Evolutionary conservation across 805 yeast genomes (phyloP).

Genomic region (Candida hispaniensis): DNA sequence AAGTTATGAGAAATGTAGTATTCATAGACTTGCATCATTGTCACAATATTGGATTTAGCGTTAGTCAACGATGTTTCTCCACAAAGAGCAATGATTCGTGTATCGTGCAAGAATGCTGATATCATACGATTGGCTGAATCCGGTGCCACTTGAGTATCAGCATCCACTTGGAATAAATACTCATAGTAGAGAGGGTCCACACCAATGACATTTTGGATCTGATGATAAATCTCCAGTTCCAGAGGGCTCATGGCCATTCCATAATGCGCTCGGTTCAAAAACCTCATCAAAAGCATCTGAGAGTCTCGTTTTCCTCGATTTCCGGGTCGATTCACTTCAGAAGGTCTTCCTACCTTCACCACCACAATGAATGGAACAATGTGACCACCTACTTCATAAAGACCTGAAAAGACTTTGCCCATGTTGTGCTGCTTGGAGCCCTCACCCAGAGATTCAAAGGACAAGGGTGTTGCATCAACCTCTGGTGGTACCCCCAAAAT

Average conservation of each 20-base stretch:
- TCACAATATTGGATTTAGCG: slow-evolving; percentile 42
- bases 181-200: slow-evolving; percentile 48
- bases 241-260: slow-evolving; percentile 50
- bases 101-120: slow-evolving; percentile 47
- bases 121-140: slow-evolving; percentile 46
- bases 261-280: slow-evolving; percentile 49
- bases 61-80: slow-evolving; percentile 52
- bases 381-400: slow-evolving; percentile 46
- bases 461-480: slow-evolving; percentile 42
- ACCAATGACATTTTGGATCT: slow-evolving; percentile 48
- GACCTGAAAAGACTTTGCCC: slow-evolving; percentile 52
- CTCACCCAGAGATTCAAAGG: slow-evolving; percentile 49
- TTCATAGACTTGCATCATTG: slow-evolving; percentile 53
- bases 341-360: slow-evolving; percentile 53
- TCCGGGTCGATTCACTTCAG: slow-evolving; percentile 47
- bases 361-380: slow-evolving; percentile 46
- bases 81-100: slow-evolving; percentile 47
- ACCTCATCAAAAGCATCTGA: slow-evolving; percentile 49
- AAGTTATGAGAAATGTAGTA: slow-evolving; percentile 54
- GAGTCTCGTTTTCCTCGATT: slow-evolving; percentile 59
- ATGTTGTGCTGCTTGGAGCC: slow-evolving; percentile 52
- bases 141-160: slow-evolving; percentile 49
- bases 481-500: slow-evolving; percentile 44
- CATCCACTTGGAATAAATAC: slow-evolving; percentile 47
- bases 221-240: slow-evolving; percentile 44